These are phyloP conservation scores for Umbelopsis sp. DNA, from an alignment of 371 early-diverging fungal species.

Conservation along the genomic window DNA sequence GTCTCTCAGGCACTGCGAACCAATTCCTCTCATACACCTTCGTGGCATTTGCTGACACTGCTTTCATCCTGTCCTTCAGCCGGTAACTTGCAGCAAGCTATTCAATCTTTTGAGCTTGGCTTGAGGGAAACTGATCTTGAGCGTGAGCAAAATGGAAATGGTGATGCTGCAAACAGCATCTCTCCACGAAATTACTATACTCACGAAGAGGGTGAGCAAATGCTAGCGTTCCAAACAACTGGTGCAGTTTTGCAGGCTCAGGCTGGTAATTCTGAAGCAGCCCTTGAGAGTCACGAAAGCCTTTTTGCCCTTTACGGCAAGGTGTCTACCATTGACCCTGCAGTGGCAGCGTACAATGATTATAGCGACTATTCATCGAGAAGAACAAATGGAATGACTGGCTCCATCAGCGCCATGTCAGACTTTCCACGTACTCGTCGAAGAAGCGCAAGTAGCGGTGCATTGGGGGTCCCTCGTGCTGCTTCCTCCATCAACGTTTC, in stretches of 20 bases:
- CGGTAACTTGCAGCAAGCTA: slow-evolving; percentile 53
- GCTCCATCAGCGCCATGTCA: not conserved
- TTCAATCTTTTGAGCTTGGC: slow-evolving; percentile 77
- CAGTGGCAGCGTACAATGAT: slow-evolving; percentile 16
- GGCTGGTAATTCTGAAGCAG: slow-evolving; percentile 55
- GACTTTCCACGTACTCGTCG: not conserved
- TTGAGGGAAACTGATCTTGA: slow-evolving; percentile 55
- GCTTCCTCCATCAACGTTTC: not conserved
- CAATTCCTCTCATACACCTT: slow-evolving; percentile 66
- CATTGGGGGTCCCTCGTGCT: not conserved
- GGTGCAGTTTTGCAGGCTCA: slow-evolving; percentile 55
- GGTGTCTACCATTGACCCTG: slow-evolving; percentile 50
- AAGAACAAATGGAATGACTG: not conserved
- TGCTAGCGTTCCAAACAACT: slow-evolving; percentile 63
- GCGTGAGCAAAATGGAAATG: slow-evolving; percentile 37
- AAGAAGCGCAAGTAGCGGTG: not conserved
- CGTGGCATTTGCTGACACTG: slow-evolving; percentile 88
- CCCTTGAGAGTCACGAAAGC: slow-evolving; percentile 56
- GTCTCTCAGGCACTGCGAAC: slow-evolving; percentile 66
- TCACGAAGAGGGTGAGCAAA: slow-evolving; percentile 57
- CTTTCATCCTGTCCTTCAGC: slow-evolving; percentile 65
- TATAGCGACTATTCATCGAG: slow-evolving; percentile 6
- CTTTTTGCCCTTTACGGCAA: slow-evolving; percentile 68
- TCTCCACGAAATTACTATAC: slow-evolving; percentile 21
- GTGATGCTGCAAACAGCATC: slow-evolving; percentile 22